Base-by-base conservation (phyloP, 768 basidiomycete species). In the Lactarius sp. region DNA sequence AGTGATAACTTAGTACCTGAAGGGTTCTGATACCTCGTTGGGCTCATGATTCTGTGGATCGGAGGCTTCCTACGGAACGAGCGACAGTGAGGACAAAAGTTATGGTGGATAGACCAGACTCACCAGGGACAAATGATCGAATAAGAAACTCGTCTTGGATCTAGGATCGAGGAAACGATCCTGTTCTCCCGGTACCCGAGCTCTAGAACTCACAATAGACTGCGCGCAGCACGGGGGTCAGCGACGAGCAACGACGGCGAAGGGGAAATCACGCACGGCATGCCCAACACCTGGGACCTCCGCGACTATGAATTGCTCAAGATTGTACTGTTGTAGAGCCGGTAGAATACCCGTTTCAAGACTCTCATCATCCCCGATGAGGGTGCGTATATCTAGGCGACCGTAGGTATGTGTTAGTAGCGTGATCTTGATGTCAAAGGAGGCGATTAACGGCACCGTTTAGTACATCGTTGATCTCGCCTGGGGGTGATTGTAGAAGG, bases 391-490 rank as follows among this genome's bases (percentile, higher is more conserved):
- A 78, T 98, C 96, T 95, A 71, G 46, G 50, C 46, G 56, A 61
- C 60, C 61, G 53, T 55, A 37, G 49, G 42, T 47, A 61, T 18
- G 41, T 65, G 41, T 65, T 61, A 66, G 53, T 62, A 53, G 42
- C 16, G 47, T 51, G 37, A 50, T 44, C 7, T 27, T 18, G 22
- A 37, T 13, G 36, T 51, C 18, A 31, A 52, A 34, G 4, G 33
- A 20, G 36, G 9, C 12, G n/a, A 33, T 22, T 42, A 18, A 46
- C 39, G 22, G 34, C 64, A 92, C 93, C 94, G 70, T 92, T 92
- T 59, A 98, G 79, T 18, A 97, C 94, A 77, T 98, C 95, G 74
- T 96, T 97, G 68, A 98, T 94, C 78, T 98, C 91, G 51, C 95
- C 95, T 0, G 95, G 95, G 31, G 95, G 95, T 1, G 92, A 86